Evolutionary conservation across 2,329 filamentous ascomycete genomes (phyloP), one percentile per base, ranked within the genome.

Genomic region (Aquanectria penicillioides): DNA sequence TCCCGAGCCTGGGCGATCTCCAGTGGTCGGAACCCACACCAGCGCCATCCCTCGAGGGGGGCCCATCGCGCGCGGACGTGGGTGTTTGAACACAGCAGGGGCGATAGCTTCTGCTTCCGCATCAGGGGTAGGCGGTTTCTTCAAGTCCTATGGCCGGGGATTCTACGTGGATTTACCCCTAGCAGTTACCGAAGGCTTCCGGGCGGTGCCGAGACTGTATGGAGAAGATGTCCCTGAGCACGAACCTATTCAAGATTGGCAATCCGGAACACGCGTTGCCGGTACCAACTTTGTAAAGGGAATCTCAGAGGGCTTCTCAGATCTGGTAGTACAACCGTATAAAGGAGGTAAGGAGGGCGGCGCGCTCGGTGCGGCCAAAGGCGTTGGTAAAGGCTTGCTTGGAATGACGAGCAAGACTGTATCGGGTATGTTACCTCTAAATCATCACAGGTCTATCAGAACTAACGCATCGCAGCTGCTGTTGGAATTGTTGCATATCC

Each of bases 141-240:
- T 67, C 48, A 66, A 65, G 15, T 43, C 63, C 7, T 66, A 67
- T 12, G 56, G 15, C 3, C 51, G 62, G 11, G 36, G 65, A 22
- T 25, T 25, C 51, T 28, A 56, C 50, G 1, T 61, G 18, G 2
- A 68, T 28, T 13, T 64, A 26, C 43, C 67, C 34, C 10, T 68
- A 3, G 65, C 67, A 0, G 33, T 69, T 0, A 56, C 67, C 3
- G 67, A 68, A 51, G 67, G 63, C 0, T 62, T 62, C 44, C 61
- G 63, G 2, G 58, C 64, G 1, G 63, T 64, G 0, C 67, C 67
- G 2, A 49, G 43, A 0, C 56, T 61, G 12, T 57, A 60, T 20
- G 52, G 57, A 12, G 58, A 59, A 17, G 26, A 51, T 6, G 54
- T 64, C 1, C 51, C 57, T 3, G 61, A 65, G 31, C 41, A 65